Conservation (phyloP, 257 asterid genomes). For the Solanum arcanum region DNA sequence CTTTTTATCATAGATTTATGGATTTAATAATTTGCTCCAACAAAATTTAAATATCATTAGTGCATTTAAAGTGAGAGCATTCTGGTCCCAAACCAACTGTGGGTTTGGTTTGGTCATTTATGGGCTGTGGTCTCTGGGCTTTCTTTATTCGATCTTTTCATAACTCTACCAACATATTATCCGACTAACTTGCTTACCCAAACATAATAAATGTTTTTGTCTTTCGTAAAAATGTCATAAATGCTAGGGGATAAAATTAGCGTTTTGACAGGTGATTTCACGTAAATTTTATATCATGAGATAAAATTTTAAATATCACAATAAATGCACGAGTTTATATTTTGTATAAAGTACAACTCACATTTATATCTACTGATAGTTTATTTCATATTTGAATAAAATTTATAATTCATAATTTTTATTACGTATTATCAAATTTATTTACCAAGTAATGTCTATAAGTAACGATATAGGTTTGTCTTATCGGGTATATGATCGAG, state of each 20-base stretch:
- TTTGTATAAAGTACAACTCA: no score
- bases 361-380: no score
- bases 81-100: background rate
- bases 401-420: no score
- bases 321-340: no score
- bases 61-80: background rate
- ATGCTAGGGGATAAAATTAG: background rate
- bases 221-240: background rate
- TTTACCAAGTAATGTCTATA: no score
- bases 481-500: no score
- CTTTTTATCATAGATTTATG: background rate
- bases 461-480: no score
- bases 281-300: no score
- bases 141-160: background rate
- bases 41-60: no score
- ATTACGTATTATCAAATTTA: no score
- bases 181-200: background rate
- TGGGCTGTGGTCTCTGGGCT: background rate
- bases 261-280: rapidly evolving
- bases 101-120: background rate
- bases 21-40: background rate
- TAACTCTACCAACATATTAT: background rate
- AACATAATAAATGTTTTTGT: background rate
- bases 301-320: no score
- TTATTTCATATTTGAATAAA: no score